Conservation (phyloP, 257 asterid genomes). For the Apocynum venetum region DNA sequence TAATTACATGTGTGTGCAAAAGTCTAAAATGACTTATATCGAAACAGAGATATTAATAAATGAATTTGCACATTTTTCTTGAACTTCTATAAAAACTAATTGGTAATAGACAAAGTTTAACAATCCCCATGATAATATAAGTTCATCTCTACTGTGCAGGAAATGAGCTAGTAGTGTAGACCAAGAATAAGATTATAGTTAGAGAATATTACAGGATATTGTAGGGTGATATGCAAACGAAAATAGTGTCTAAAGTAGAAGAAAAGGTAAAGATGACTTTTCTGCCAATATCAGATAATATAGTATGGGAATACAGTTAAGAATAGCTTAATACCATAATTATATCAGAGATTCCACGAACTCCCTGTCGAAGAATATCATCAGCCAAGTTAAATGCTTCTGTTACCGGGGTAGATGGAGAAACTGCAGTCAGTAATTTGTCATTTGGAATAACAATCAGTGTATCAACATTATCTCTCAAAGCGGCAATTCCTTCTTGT, state of each 20-base stretch:
- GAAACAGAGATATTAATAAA: not conserved
- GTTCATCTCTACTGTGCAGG: not conserved
- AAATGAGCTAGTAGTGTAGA: not conserved
- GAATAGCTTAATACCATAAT: conserved; percentile 56
- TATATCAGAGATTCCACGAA: conserved; percentile 95
- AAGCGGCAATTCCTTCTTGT: conserved; percentile 94
- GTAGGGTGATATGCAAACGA: not conserved
- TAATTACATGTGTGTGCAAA: too few species aligned
- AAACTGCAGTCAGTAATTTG: conserved; percentile 78
- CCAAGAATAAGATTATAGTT: not conserved
- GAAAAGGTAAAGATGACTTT: not conserved
- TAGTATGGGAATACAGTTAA: not conserved
- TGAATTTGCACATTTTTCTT: not conserved
- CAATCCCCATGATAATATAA: not conserved
- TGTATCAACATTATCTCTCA: conserved; percentile 93
- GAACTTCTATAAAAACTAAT: not conserved
- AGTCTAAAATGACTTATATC: not conserved
- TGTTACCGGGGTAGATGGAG: conserved; percentile 93
- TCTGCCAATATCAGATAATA: not conserved
- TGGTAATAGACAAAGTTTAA: not conserved
- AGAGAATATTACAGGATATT: not conserved
- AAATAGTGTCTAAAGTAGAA: not conserved
- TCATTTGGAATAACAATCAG: conserved; percentile 94
- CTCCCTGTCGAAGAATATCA: conserved; percentile 96
- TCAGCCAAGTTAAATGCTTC: conserved; percentile 98